Base-by-base conservation (phyloP, 2,329 filamentous ascomycete genomes). In the Claviceps fusiformis region DNA sequence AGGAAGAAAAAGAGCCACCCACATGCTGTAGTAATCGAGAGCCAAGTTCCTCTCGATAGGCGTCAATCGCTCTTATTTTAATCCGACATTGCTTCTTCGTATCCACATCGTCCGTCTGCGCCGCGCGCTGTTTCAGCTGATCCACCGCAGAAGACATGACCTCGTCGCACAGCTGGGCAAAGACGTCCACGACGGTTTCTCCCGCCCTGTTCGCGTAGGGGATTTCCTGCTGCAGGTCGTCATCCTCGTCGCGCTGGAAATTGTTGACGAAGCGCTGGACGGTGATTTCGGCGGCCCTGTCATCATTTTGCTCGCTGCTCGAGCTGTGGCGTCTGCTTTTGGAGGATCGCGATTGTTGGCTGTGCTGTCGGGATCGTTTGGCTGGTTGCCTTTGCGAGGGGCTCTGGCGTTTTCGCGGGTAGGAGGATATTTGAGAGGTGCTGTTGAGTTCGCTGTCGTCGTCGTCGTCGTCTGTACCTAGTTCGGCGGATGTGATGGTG, bases 121-220 rank as follows among this genome's bases (percentile, higher is more conserved):
- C 54, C 5, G 62, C 52, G 10, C 72, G 68, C 37, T 76, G 72
- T 47, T 75, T 68, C 2, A 82, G 64, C 50, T 74, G 74, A 1
- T 69, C 68, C 37, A 83, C 63, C 15, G 72, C 76, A 2, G 72
- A 68, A n/a, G 72, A 73, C 24, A 83, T 71, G 37, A 83, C 73
- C 61, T 85, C 81, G 39, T 81, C 75, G 62, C 79, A 85, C 15
- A 84, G 73, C 59, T 83, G 77, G 6, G 76, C 72, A 43, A 86
- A 71, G 1, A 85, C 81, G 60, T 86, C 82, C 2, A 85, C 71
- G 0, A 78, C 73, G 50, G 81, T 86, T 59, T 84, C 81, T 49
- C 79, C 79, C 27, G 70, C 67, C 17, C 75, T 73, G 60, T 75
- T 77, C 0, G 73, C 70, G 57, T 77, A 80, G 0, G 80, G 77